Evolutionary conservation across 2,329 filamentous ascomycete species (phyloP).

Genomic region (Juglanconis juglandina): DNA sequence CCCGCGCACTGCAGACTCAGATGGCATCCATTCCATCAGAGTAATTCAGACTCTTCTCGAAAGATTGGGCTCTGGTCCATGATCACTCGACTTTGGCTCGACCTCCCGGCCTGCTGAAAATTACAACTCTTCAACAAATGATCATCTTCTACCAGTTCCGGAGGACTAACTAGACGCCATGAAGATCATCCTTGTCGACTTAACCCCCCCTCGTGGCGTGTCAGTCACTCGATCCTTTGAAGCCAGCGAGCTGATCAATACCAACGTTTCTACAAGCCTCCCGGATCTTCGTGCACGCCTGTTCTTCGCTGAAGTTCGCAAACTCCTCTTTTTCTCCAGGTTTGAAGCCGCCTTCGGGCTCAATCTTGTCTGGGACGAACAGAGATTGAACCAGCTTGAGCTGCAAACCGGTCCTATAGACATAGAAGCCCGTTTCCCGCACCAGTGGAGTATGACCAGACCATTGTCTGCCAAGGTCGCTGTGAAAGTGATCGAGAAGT

Average conservation of each 20-base stretch:
- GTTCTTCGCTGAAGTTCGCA: conserved; percentile 3
- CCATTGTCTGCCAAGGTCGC: neutral
- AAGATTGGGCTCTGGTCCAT: no score
- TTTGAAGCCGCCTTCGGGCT: neutral
- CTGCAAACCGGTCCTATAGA: neutral
- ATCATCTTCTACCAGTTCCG: neutral
- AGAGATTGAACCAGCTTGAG: neutral
- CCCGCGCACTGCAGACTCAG: no score
- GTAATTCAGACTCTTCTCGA: no score
- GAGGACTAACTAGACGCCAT: neutral
- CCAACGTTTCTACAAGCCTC: neutral
- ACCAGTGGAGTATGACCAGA: neutral
- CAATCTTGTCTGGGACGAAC: neutral
- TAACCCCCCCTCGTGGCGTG: neutral
- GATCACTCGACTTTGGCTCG: no score
- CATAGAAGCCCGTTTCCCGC: neutral
- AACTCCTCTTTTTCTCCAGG: neutral
- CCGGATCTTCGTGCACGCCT: neutral
- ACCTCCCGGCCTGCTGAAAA: no score
- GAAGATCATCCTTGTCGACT: neutral
- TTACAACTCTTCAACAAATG: no score
- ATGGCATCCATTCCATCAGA: no score
- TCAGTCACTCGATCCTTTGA: neutral
- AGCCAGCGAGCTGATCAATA: conserved; percentile 1
- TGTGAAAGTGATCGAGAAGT: conserved; percentile 18